Evolutionary conservation across 257 asterid species (phyloP), one percentile per base, ranked within the genome.

Genomic region (Salvia miltiorrhiza): DNA sequence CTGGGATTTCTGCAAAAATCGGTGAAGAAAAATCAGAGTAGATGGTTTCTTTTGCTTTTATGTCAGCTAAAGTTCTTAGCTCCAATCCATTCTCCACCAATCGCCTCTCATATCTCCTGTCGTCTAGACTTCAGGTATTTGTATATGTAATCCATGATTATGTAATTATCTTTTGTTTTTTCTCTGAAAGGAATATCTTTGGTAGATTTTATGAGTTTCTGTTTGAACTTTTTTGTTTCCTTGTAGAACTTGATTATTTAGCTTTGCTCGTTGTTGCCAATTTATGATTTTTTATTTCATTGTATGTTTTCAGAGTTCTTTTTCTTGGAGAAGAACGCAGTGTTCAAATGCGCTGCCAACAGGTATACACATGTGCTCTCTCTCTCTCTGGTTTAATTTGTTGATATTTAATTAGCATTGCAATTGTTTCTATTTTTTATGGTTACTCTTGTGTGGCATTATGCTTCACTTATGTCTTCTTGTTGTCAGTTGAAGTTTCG

Each of bases 271-370:
- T 70, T 12, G 16, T 41, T 57, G 21, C 30, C 26, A 54, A 23
- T 40, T 67, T 73, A 75, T 69, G 40, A 40, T 64, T 70, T 57
- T 77, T 63, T 75, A 55, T 52, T 10, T 59, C 45, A 28, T 35
- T 61, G 4, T 69, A 26, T 64, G 64, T 60, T 60, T n/a, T 19
- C 84, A 92, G 97, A 71, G 63, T 78, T 75, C 73, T 45, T 69
- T 69, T 75, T 53, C 68, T 50, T 75, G 88, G 83, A 73, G 79
- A 72, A 82, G 88, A 83, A 69, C 59, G 50, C 80, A 26, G 65
- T 71, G 69, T 48, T 77, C 80, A 45, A 43, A 62, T 40, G 84
- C 81, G 30, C 76, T 83, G 59, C 76, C 88, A 19, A 43, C 86
- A 17, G 95, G 96, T 85, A 4, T 17, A 17, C 24, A 24, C 35